Conservation (phyloP, 768 basidiomycete genomes). For the Paxillus rubicundulus region DNA sequence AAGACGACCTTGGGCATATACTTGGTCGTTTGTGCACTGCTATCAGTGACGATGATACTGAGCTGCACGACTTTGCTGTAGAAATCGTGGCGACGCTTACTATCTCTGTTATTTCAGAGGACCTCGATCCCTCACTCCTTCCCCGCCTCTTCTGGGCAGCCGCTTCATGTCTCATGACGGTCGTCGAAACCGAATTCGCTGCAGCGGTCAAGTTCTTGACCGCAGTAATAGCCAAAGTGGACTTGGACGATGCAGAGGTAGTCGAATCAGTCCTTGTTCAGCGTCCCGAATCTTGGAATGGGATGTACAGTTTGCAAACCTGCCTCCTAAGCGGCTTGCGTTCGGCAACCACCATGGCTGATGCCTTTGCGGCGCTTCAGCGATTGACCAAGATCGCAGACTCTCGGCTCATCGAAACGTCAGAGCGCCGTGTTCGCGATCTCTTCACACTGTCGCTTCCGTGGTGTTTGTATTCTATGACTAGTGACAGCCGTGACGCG, state of each 20-base stretch:
- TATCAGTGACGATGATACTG: constrained; percentile 70
- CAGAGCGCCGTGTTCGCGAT: constrained; percentile 72
- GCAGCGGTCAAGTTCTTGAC: constrained; percentile 66
- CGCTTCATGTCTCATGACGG: constrained; percentile 77
- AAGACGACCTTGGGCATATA: constrained; percentile 71
- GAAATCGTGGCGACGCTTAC: constrained; percentile 80
- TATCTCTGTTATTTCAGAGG: constrained; percentile 52
- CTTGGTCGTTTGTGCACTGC: constrained; percentile 83
- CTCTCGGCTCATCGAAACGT: constrained; percentile 64
- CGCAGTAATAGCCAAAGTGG: constrained; percentile 60
- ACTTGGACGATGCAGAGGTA: constrained; percentile 67
- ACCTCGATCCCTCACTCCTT: constrained; percentile 58
- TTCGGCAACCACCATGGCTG: constrained; percentile 65
- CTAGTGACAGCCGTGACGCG: constrained; percentile 55
- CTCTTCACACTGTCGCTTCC: constrained; percentile 81
- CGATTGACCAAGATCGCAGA: constrained; percentile 59
- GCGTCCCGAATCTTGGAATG: constrained; percentile 71
- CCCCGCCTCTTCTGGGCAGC: constrained; percentile 90
- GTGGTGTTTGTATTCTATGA: constrained; percentile 83
- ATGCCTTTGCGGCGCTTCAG: constrained; percentile 69
- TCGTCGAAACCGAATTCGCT: constrained; percentile 75
- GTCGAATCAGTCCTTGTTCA: constrained; percentile 68
- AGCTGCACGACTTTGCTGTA: constrained; percentile 77
- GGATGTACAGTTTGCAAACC: constrained; percentile 61
- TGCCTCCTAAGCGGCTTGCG: constrained; percentile 74